Conservation (phyloP, 1,284 basidiomycete genomes). For the Fistulina hepatica region DNA sequence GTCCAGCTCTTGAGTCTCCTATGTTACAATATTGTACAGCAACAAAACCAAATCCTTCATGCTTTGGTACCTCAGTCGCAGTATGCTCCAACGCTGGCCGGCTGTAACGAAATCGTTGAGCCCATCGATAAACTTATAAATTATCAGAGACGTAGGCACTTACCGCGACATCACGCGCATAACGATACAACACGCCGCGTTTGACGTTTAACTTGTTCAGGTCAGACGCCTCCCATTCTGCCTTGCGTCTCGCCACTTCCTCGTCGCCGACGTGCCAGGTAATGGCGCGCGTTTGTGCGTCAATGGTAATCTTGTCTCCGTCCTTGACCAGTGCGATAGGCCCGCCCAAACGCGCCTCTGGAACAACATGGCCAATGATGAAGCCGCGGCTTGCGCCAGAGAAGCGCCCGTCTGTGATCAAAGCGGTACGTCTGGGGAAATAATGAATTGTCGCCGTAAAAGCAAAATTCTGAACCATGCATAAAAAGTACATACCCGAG, state of each 20-base stretch:
- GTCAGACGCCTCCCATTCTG: slow-evolving; percentile 60
- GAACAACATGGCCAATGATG: slow-evolving; percentile 77
- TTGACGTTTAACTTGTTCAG: slow-evolving; percentile 59
- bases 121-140: slow-evolving; percentile 25
- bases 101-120: too few relatives aligned
- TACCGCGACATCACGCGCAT: slow-evolving; percentile 73
- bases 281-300: slow-evolving; percentile 71
- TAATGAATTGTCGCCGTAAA: background rate
- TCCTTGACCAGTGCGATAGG: slow-evolving; percentile 92
- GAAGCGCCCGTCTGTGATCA: slow-evolving; percentile 96
- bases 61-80: slow-evolving; percentile 41
- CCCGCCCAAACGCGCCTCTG: slow-evolving; percentile 87
- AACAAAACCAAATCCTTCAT: background rate
- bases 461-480: background rate
- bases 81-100: slow-evolving; percentile 69
- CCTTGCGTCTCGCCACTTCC: slow-evolving; percentile 62
- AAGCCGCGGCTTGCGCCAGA: slow-evolving; percentile 59
- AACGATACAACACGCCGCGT: slow-evolving; percentile 61
- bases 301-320: slow-evolving; percentile 80
- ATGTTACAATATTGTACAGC: too few relatives aligned
- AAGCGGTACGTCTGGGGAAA: slow-evolving; percentile 73
- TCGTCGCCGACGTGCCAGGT: slow-evolving; percentile 74
- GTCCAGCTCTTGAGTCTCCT: too few relatives aligned
- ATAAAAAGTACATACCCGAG: background rate
- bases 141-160: slow-evolving; percentile 25